These are phyloP conservation scores for Drechslerella dactyloides DNA, from an alignment of 2,329 filamentous ascomycete species.

Conservation along the genomic window DNA sequence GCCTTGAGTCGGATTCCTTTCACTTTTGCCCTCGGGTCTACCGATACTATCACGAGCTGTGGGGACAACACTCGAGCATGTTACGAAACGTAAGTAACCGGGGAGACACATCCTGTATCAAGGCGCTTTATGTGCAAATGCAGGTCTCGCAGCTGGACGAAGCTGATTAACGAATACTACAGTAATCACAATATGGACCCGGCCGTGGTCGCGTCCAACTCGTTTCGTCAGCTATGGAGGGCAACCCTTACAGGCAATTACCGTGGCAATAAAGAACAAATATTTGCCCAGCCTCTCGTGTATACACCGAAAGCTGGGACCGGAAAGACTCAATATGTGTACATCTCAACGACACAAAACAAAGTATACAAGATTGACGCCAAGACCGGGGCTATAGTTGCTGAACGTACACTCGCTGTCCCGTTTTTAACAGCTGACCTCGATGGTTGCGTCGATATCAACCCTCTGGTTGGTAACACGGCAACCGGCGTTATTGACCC, in stretches of 20 bases:
- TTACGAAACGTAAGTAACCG: slow-evolving; percentile 61
- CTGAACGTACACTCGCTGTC: slow-evolving; percentile 61
- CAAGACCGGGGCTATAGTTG: slow-evolving; percentile 63
- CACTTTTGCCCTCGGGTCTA: slow-evolving; percentile 52
- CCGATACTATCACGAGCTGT: slow-evolving; percentile 68
- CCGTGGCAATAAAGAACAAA: slow-evolving; percentile 62
- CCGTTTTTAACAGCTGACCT: slow-evolving; percentile 63
- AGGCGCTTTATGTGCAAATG: neutral
- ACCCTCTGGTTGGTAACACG: slow-evolving; percentile 62
- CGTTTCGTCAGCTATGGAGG: slow-evolving; percentile 66
- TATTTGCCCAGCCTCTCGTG: slow-evolving; percentile 63
- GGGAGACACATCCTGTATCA: too few species aligned
- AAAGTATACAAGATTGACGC: slow-evolving; percentile 66
- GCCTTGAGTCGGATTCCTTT: slow-evolving; percentile 31
- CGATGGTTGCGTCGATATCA: slow-evolving; percentile 62
- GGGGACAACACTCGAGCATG: slow-evolving; percentile 65
- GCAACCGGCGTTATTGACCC: slow-evolving; percentile 64
- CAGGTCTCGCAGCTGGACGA: too few species aligned
- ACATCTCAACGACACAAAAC: slow-evolving; percentile 66
- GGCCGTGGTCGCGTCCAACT: slow-evolving; percentile 63
- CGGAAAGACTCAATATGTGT: slow-evolving; percentile 65
- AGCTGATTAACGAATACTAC: too few species aligned
- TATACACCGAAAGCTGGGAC: slow-evolving; percentile 62
- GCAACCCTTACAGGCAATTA: slow-evolving; percentile 64
- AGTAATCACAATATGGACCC: slow-evolving; percentile 70